Percentiles rank a stretch among this genome's conserved stretches.
These are phyloP conservation scores for Yamadazyma olivae DNA, from an alignment of 805 yeast genomes.

Conservation along the genomic window DNA sequence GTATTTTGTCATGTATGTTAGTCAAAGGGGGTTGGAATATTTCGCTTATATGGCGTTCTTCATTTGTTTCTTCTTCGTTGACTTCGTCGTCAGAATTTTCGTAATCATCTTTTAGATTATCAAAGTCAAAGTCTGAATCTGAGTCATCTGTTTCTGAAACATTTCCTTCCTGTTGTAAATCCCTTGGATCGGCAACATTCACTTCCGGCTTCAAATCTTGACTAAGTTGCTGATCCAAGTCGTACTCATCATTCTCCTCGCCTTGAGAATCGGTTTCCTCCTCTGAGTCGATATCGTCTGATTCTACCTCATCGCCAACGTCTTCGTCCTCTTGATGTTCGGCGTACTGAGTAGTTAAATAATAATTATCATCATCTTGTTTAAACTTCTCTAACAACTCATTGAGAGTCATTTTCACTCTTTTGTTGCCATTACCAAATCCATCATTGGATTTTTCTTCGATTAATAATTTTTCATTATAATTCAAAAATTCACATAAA, in stretches of 20 bases:
- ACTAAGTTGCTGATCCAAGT: conserved; percentile 15
- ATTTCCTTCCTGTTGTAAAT: too few species aligned
- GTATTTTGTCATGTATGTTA: conserved; percentile 22
- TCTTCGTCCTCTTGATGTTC: conserved; percentile 14
- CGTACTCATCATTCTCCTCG: conserved; percentile 24
- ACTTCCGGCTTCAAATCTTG: conserved; percentile 1
- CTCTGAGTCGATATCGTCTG: conserved; percentile 10
- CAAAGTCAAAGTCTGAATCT: conserved; percentile 31
- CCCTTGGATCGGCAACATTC: too few species aligned
- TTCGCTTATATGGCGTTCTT: conserved; percentile 38
- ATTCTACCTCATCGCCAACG: conserved; percentile 6
- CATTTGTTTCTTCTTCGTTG: conserved; percentile 15
- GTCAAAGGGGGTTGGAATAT: conserved; percentile 64
- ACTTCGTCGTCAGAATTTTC: conserved; percentile 18
- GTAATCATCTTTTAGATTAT: conserved; percentile 48
- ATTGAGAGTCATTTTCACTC: conserved; percentile 48
- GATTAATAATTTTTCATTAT: conserved; percentile 44
- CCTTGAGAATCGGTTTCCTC: conserved; percentile 4
- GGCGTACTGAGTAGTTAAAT: conserved; percentile 71
- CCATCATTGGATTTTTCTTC: conserved; percentile 58
- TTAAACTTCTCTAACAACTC: conserved; percentile 45
- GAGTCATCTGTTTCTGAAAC: conserved; percentile 18
- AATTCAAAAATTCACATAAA: conserved; percentile 35
- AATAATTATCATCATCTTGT: conserved; percentile 41
- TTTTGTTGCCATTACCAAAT: conserved; percentile 61